Conservation (phyloP, 805 yeast species). For the Ogataea chonburiensis region DNA sequence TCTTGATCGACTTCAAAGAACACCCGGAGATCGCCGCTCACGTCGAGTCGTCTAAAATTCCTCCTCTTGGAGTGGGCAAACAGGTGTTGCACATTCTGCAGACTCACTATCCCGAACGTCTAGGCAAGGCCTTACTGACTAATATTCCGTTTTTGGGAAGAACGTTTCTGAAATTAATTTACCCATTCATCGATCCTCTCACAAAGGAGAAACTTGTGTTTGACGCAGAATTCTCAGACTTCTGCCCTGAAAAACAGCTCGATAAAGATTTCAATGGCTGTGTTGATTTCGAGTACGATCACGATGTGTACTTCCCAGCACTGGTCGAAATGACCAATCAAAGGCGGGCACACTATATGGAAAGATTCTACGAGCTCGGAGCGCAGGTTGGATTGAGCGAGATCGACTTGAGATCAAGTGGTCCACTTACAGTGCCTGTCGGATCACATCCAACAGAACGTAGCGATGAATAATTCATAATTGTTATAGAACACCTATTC, state of each 20-base stretch:
- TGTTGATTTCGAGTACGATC: conserved; percentile 81
- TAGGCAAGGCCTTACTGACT: conserved; percentile 88
- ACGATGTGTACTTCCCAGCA: conserved; percentile 74
- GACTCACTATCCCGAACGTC: conserved; percentile 95
- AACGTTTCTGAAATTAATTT: conserved; percentile 86
- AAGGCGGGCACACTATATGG: conserved; percentile 62
- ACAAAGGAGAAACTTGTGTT: conserved; percentile 92
- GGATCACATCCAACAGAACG: conserved; percentile 29
- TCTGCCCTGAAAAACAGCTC: conserved; percentile 77
- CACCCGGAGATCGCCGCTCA: conserved; percentile 54
- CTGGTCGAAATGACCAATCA: conserved; percentile 58
- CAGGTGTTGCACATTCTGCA: conserved; percentile 92
- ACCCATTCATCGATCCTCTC: conserved; percentile 94
- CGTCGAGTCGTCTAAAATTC: conserved; percentile 65
- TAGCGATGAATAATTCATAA: conserved; percentile 2
- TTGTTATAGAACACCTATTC: not conserved
- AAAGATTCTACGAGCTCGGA: conserved; percentile 72
- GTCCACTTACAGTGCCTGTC: conserved; percentile 29
- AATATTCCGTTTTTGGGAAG: conserved; percentile 94
- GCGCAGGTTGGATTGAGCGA: conserved; percentile 77
- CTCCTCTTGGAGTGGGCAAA: conserved; percentile 85
- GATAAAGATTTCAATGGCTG: conserved; percentile 84
- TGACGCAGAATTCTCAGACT: conserved; percentile 82
- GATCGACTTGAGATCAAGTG: conserved; percentile 60
- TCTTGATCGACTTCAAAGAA: conserved; percentile 88